Evolutionary conservation across 305 asterid genomes (phyloP), one percentile per base, ranked within the genome.

Genomic region (Plantago coronopus): DNA sequence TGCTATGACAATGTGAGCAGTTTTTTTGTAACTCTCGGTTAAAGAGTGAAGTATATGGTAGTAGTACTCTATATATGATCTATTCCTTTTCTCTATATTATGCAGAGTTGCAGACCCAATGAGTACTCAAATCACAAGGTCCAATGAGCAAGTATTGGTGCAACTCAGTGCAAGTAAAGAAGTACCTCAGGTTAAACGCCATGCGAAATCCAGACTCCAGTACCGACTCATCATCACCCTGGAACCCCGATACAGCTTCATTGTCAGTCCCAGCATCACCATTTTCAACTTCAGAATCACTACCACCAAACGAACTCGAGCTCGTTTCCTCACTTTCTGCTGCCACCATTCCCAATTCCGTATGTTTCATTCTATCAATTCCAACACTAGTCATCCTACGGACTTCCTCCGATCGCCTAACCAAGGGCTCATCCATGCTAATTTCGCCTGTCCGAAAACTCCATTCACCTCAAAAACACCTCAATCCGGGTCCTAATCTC

Each of bases 341-440:
- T 50, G 23, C 34, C 21, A 57, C 22, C 19, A 21, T 2, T 8
- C 38, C 62, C 27, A 38, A 64, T 66, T 69, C 73, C 59, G 87
- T 63, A 70, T 74, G 70, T 9, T 72, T 84, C 14, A 72, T 77
- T 48, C 78, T 74, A 67, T 79, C 69, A 57, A 79, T 80, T 56
- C 82, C 95, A 45, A 29, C 69, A 10, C 63, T 84, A 69, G 56
- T 66, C 40, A 64, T 67, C 57, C 42, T 64, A 67, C 71, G 68
- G 66, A 59, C 70, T 55, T 62, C 85, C 54, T 31, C 54, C 18
- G 69, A 47, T 70, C 65, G 72, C 49, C 67, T 76, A 60, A 44
- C 74, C 48, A 62, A 49, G 42, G 66, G 50, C 56, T 66, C 19
- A 44, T 74, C 73, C 45, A 65, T 61, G 67, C 69, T 81, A 44